These are phyloP conservation scores for Alternaria angustiovoidea DNA, from an alignment of 2,329 filamentous ascomycete genomes.

Conservation along the genomic window DNA sequence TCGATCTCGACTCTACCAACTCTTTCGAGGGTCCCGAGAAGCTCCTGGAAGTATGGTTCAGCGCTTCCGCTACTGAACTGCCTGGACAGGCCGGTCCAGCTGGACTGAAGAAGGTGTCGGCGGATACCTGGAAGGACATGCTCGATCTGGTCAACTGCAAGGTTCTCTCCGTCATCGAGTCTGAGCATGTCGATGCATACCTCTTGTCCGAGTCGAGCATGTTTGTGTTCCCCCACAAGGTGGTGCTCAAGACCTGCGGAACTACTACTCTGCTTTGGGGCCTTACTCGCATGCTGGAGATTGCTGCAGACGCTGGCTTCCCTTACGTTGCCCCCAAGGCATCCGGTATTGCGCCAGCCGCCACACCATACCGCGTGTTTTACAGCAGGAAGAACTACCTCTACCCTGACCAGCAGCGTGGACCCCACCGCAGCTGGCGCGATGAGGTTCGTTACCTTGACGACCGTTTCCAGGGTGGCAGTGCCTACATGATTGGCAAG, in stretches of 20 bases:
- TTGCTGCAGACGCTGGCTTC: slow-evolving; percentile 92
- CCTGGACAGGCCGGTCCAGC: slow-evolving; percentile 73
- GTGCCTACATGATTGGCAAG: slow-evolving; percentile 99
- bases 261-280: slow-evolving; percentile 93
- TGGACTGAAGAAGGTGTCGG: slow-evolving; percentile 85
- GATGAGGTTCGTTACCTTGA: slow-evolving; percentile 94
- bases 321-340: slow-evolving; percentile 75
- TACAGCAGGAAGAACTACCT: slow-evolving; percentile 99
- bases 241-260: slow-evolving; percentile 97
- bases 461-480: slow-evolving; percentile 88
- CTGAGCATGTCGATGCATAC: slow-evolving; percentile 94
- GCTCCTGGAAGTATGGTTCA: slow-evolving; percentile 98
- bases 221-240: slow-evolving; percentile 99
- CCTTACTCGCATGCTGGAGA: slow-evolving; percentile 88
- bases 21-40: slow-evolving; percentile 99
- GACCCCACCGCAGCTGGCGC: slow-evolving; percentile 96
- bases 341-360: slow-evolving; percentile 74
- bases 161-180: slow-evolving; percentile 91
- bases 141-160: slow-evolving; percentile 98
- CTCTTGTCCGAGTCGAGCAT: slow-evolving; percentile 98
- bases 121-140: slow-evolving; percentile 94
- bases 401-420: slow-evolving; percentile 91
- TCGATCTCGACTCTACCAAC: slow-evolving; percentile 92
- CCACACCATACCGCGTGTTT: slow-evolving; percentile 93
- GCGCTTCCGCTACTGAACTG: slow-evolving; percentile 76